Conservation (phyloP, 192 early-diverging fungal species). For the Helicostylum pulchrum region DNA sequence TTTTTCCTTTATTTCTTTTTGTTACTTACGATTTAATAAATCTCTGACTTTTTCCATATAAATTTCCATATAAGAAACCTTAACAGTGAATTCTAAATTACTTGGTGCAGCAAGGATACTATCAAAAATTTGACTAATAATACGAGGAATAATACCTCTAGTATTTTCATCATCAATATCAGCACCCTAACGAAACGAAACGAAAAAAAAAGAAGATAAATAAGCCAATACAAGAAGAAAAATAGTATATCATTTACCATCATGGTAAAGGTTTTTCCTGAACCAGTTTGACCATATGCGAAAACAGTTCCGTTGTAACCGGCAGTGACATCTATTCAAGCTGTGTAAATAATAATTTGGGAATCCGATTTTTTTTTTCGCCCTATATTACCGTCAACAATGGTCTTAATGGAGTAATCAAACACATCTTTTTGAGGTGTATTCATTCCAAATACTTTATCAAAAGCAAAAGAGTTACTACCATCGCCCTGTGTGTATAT, state of each 20-base stretch:
- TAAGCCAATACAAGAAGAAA: not conserved
- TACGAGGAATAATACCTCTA: constrained; percentile 95
- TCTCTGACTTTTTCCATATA: constrained; percentile 99
- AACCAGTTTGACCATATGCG: constrained; percentile 98
- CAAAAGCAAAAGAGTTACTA: constrained; percentile 71
- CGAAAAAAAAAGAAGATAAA: not conserved
- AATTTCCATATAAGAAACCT: constrained; percentile 99
- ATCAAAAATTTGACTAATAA: constrained; percentile 92
- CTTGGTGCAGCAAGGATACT: constrained; percentile 88
- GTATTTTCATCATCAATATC: constrained; percentile 89
- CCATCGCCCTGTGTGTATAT: no score
- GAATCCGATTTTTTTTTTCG: not conserved
- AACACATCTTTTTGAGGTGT: constrained; percentile 85
- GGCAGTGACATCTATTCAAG: constrained; percentile 24
- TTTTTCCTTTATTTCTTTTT: constrained; percentile 6
- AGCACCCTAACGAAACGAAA: constrained; percentile 57
- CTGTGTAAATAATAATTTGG: not conserved
- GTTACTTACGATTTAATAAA: constrained; percentile 36
- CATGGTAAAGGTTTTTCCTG: constrained; percentile 95
- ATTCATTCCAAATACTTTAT: constrained; percentile 84
- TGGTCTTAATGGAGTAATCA: constrained; percentile 86
- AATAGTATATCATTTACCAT: constrained; percentile 52
- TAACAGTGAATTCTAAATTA: constrained; percentile 97
- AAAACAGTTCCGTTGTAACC: constrained; percentile 99
- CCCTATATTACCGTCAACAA: constrained; percentile 77